Conservation (phyloP, 2,329 filamentous ascomycete genomes). For the Fusarium compactum region DNA sequence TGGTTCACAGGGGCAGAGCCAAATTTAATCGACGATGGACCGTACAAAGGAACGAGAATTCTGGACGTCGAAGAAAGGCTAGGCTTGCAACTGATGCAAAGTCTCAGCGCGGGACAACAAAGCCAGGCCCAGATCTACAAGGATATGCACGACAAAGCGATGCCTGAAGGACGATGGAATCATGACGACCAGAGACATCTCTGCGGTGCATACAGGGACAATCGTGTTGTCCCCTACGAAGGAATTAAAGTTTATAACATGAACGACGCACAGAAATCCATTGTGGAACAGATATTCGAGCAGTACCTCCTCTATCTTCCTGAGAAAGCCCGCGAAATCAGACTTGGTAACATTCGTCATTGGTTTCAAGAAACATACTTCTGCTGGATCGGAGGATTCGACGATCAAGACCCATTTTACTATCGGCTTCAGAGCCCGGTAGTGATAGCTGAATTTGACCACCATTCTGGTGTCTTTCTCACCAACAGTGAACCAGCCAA, state of each 20-base stretch:
- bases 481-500: background rate
- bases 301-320: slow-evolving; percentile 79
- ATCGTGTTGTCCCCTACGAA: slow-evolving; percentile 80
- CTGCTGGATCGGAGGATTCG: slow-evolving; percentile 79
- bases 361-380: slow-evolving; percentile 78
- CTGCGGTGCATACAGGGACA: slow-evolving; percentile 82
- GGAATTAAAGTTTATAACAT: slow-evolving; percentile 67
- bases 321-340: slow-evolving; percentile 56
- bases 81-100: slow-evolving; percentile 75
- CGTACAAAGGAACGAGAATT: slow-evolving; percentile 72
- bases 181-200: slow-evolving; percentile 83
- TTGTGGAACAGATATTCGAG: background rate
- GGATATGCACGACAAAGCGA: slow-evolving; percentile 64
- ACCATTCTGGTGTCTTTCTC: slow-evolving; percentile 9
- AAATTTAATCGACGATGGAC: slow-evolving; percentile 76
- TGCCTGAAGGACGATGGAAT: slow-evolving; percentile 80
- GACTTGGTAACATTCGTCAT: slow-evolving; percentile 52
- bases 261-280: background rate
- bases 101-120: slow-evolving; percentile 66
- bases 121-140: background rate
- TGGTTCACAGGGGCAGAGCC: slow-evolving; percentile 87
- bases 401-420: slow-evolving; percentile 73
- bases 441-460: slow-evolving; percentile 78
- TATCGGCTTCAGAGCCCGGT: slow-evolving; percentile 83
- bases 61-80: slow-evolving; percentile 72